phyloP scores from a whole-genome alignment of 1,284 basidiomycete genomes.

The Bondarzewia mesenterica region DNA sequence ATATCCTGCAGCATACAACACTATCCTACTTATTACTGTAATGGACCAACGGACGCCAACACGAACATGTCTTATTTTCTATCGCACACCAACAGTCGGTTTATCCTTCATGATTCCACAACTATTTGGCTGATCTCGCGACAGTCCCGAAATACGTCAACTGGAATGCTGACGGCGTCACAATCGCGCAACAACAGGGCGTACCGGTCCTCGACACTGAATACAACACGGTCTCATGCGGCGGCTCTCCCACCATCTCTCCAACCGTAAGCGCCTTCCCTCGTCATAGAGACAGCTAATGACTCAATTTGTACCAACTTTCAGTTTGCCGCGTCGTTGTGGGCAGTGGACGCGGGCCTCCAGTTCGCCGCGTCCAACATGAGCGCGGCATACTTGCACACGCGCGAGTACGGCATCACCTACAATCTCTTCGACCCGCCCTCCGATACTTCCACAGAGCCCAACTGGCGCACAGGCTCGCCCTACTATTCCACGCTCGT shows the following conservation, averaged over 20 bases:
- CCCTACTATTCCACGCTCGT: neutral
- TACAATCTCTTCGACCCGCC: constrained; percentile 16
- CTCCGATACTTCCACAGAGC: neutral
- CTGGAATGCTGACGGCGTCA: neutral
- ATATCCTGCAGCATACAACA: neutral
- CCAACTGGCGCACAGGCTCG: neutral
- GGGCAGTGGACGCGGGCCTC: constrained; percentile 31
- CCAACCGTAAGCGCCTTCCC: too few species aligned
- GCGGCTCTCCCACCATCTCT: constrained; percentile 70
- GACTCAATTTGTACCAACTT: too few species aligned
- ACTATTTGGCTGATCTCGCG: neutral
- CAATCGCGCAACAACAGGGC: constrained; percentile 19
- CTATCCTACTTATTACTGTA: neutral
- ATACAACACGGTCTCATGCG: constrained; percentile 77
- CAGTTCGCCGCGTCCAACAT: constrained; percentile 20
- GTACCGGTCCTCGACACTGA: constrained; percentile 66
- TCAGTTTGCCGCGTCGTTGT: constrained; percentile 42
- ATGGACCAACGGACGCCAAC: neutral
- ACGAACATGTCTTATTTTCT: constrained; percentile 1
- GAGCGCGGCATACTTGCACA: constrained; percentile 12
- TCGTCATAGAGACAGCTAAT: too few species aligned
- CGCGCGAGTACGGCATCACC: constrained; percentile 11
- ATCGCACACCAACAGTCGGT: neutral
- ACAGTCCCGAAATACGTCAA: neutral
- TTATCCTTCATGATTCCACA: neutral